Evolutionary conservation across 108 stramenopile species (phyloP).

Genomic region (Nitzschia palea): DNA sequence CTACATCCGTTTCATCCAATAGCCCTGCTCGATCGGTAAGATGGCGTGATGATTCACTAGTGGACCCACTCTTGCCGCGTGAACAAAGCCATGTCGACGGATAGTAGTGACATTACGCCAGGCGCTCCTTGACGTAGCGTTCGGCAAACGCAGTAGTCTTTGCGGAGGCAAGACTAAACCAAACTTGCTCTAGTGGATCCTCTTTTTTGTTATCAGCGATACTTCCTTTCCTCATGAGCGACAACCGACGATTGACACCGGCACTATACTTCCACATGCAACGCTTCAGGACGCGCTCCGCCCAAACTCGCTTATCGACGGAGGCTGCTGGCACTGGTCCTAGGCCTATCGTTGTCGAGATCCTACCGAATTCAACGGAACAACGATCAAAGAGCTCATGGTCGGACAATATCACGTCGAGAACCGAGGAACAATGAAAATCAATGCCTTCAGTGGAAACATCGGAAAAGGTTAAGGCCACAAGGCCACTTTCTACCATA

Average conservation of each 20-base stretch:
- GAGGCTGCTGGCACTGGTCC: background rate
- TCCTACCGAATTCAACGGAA: background rate
- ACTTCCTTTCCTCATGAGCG: constrained; percentile 13
- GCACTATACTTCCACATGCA: constrained; percentile 80
- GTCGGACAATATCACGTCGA: constrained; percentile 34
- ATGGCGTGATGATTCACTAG: background rate
- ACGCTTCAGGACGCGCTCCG: constrained; percentile 48
- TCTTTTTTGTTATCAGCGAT: constrained; percentile 11
- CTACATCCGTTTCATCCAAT: no score
- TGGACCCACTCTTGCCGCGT: background rate
- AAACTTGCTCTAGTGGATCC: background rate
- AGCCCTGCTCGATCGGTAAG: background rate
- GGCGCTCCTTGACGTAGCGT: constrained; percentile 10
- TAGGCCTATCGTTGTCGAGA: background rate
- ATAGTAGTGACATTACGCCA: no score
- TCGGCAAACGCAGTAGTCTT: constrained; percentile 1
- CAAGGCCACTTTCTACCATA: constrained; percentile 20
- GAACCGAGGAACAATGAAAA: constrained; percentile 81
- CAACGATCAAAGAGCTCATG: constrained; percentile 1
- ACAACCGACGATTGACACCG: constrained; percentile 64
- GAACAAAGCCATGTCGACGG: no score
- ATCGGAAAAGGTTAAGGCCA: constrained; percentile 43
- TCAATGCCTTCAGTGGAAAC: constrained; percentile 69
- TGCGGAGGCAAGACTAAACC: constrained; percentile 8
- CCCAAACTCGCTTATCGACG: constrained; percentile 9